Conservation (phyloP, 176 grass and related monocot species). For the Paspalum notatum region DNA sequence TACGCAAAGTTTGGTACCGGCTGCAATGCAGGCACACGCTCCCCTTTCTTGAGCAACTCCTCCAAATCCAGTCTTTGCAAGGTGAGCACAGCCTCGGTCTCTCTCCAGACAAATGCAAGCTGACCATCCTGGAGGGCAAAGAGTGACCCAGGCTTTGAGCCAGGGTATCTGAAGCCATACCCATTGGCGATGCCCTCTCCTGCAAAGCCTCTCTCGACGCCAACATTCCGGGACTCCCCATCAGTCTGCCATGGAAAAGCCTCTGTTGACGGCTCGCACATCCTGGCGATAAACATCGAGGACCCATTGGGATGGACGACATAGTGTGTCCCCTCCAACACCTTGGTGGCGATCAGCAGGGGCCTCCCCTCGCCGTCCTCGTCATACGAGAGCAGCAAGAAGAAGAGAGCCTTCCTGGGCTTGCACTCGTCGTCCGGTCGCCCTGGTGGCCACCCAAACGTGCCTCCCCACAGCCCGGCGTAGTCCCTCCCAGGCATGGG, state of each 20-base stretch:
- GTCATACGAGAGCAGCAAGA: conserved; percentile 86
- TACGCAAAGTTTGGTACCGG: conserved; percentile 72
- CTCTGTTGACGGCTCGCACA: conserved; percentile 51
- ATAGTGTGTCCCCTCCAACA: conserved; percentile 89
- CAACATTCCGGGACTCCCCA: conserved; percentile 43
- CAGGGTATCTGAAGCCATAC: conserved; percentile 85
- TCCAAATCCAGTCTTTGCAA: conserved; percentile 70
- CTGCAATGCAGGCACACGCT: conserved; percentile 67
- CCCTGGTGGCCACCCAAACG: conserved; percentile 81
- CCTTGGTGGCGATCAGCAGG: conserved; percentile 77
- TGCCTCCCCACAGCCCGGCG: conserved; percentile 84
- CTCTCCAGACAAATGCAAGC: conserved; percentile 90
- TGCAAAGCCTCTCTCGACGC: conserved; percentile 42
- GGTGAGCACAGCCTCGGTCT: conserved; percentile 63
- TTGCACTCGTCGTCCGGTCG: conserved; percentile 54
- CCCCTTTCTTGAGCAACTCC: conserved; percentile 66
- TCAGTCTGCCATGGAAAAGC: conserved; percentile 75
- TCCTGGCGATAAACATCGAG: conserved; percentile 66
- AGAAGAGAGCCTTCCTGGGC: conserved; percentile 73
- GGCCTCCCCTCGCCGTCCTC: conserved; percentile 53
- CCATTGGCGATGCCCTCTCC: conserved; percentile 79
- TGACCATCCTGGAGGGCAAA: conserved; percentile 69
- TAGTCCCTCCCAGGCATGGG: conserved; percentile 52
- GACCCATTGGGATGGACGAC: conserved; percentile 88
- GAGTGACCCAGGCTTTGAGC: conserved; percentile 80